phyloP scores from a whole-genome alignment of 805 yeast species.

The Naumovozyma dairenensis region DNA sequence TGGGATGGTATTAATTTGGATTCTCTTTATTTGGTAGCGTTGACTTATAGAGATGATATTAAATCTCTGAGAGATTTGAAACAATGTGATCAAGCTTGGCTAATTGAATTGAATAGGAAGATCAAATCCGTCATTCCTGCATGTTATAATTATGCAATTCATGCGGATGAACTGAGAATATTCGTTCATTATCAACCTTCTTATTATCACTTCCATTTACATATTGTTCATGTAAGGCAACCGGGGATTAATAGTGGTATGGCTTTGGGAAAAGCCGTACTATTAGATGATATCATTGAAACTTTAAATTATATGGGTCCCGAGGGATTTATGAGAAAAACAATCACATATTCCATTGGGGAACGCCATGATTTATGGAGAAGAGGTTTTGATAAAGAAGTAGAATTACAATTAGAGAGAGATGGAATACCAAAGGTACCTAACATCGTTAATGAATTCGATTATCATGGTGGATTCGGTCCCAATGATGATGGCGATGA shows the following conservation, averaged over 20 bases:
- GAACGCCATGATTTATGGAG: conserved; percentile 74
- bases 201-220: conserved; percentile 91
- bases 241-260: conserved; percentile 62
- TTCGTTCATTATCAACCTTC: conserved; percentile 94
- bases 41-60: conserved; percentile 61
- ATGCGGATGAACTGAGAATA: conserved; percentile 51
- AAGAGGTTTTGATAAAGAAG: conserved; percentile 24
- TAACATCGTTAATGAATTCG: conserved; percentile 7
- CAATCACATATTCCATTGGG: conserved; percentile 58
- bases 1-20: conserved; percentile 77
- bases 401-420: conserved; percentile 16
- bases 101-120: conserved; percentile 37
- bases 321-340: conserved; percentile 48
- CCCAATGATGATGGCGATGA: too few species aligned
- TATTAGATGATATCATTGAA: conserved; percentile 75
- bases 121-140: conserved; percentile 40
- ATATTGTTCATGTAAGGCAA: conserved; percentile 66
- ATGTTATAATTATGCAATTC: conserved; percentile 36
- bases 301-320: conserved; percentile 44
- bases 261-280: conserved; percentile 67
- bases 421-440: conserved; percentile 25
- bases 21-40: conserved; percentile 66
- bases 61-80: conserved; percentile 69
- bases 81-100: conserved; percentile 45
- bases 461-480: too few species aligned